A percentile compares a stretch with the other conserved stretches of the same genome.
phyloP scores from a whole-genome alignment of 345 rosid species.

The Schrenkiella parvula region DNA sequence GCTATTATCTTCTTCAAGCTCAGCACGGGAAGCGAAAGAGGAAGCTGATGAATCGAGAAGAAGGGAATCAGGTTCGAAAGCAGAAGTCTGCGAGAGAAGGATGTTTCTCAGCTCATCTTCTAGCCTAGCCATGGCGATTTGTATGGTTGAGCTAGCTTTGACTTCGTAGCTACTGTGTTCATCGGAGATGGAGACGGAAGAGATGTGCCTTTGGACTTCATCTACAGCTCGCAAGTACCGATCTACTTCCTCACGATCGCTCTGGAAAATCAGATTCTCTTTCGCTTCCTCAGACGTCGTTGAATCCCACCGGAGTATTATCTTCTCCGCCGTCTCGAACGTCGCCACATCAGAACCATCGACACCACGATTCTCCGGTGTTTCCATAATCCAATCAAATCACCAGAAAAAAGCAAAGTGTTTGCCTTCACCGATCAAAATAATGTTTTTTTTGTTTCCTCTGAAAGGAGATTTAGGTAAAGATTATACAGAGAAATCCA shows the following conservation, averaged over 20 bases:
- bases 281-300: constrained; percentile 70
- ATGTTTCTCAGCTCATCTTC: constrained; percentile 94
- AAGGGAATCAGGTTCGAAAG: constrained; percentile 55
- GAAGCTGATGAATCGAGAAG: constrained; percentile 33
- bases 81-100: constrained; percentile 51
- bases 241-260: constrained; percentile 75
- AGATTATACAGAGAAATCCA: background rate
- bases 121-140: constrained; percentile 97
- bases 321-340: constrained; percentile 61
- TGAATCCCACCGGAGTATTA: constrained; percentile 85
- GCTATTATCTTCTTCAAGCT: constrained; percentile 35
- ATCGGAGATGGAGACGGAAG: constrained; percentile 39
- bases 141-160: constrained; percentile 63
- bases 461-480: constrained; percentile 3
- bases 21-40: constrained; percentile 27
- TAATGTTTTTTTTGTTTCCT: background rate
- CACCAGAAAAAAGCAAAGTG: background rate
- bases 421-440: background rate
- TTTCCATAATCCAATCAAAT: constrained; percentile 11
- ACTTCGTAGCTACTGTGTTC: constrained; percentile 7
- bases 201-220: constrained; percentile 53
- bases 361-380: constrained; percentile 2
- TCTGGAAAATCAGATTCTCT: constrained; percentile 74
- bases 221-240: constrained; percentile 81
- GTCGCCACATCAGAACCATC: background rate